phyloP scores from a whole-genome alignment of 2,329 filamentous ascomycete species.

The Aspergillus novoparasiticus region DNA sequence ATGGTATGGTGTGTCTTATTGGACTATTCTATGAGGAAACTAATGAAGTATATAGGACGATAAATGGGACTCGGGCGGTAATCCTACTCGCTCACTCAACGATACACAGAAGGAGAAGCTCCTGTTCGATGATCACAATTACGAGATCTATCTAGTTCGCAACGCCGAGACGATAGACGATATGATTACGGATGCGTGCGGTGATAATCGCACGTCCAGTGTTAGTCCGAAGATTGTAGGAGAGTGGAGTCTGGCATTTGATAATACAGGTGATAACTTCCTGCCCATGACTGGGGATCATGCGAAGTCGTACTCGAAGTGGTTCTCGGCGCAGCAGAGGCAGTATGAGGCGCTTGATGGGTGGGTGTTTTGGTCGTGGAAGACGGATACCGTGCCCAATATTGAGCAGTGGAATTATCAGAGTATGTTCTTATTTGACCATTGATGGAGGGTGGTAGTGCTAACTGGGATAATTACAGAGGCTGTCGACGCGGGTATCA shows the following conservation, averaged over 20 bases:
- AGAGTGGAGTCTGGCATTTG: neutral
- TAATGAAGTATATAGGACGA: neutral
- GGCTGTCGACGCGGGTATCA: neutral
- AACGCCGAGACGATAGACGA: neutral
- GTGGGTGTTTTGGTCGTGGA: neutral
- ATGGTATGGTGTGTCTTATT: neutral
- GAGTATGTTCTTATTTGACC: neutral
- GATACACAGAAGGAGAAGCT: neutral
- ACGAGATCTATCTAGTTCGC: neutral
- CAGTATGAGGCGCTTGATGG: neutral
- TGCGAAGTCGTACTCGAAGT: neutral
- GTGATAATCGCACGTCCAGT: neutral
- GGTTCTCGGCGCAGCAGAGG: neutral
- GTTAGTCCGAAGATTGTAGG: neutral
- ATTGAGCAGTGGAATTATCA: neutral
- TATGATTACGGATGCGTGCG: neutral
- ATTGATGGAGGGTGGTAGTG: neutral
- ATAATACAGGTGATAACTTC: neutral
- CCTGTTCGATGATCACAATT: neutral
- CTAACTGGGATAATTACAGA: neutral
- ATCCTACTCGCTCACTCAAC: neutral
- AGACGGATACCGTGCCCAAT: neutral
- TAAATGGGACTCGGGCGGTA: neutral
- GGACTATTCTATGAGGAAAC: rapidly evolving
- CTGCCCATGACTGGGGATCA: neutral